Percentiles rank a stretch among this genome's conserved stretches.
Conservation (phyloP, 352 stramenopile species). For the Phytophthora citrophthora region DNA sequence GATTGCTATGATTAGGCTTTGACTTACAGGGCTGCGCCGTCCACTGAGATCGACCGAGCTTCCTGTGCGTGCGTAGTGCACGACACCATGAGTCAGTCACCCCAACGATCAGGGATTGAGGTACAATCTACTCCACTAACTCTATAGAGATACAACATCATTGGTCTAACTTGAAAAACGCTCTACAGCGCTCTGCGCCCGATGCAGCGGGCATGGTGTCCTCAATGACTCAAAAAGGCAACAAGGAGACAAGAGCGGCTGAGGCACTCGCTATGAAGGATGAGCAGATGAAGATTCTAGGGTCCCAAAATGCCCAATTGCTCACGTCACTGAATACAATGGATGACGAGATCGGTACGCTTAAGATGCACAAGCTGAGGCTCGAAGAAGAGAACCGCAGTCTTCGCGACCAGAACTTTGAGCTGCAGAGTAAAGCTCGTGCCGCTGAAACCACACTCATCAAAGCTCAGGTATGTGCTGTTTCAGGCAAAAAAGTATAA, state of each 20-base stretch:
- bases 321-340: conserved; percentile 88
- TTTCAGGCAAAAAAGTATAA: not conserved
- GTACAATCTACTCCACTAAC: conserved; percentile 6
- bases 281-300: conserved; percentile 95
- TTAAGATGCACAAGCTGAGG: conserved; percentile 68
- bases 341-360: conserved; percentile 74
- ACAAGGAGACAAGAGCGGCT: conserved; percentile 87
- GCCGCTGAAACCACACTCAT: conserved; percentile 86
- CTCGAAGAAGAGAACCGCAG: conserved; percentile 93
- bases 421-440: conserved; percentile 89
- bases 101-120: conserved; percentile 18
- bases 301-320: conserved; percentile 91
- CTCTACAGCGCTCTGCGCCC: conserved; percentile 11
- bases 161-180: not conserved
- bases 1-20: conserved; percentile 29
- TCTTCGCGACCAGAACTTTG: conserved; percentile 93
- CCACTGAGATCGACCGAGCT: not conserved
- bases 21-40: too few species aligned
- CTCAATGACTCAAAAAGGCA: conserved; percentile 68
- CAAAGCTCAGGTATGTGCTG: conserved; percentile 61
- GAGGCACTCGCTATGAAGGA: conserved; percentile 97
- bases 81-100: conserved; percentile 35
- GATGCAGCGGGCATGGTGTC: conserved; percentile 48
- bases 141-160: not conserved
- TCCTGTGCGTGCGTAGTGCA: not conserved